Conservation (phyloP, 2,329 filamentous ascomycete genomes). For the Beauveria caledonica region DNA sequence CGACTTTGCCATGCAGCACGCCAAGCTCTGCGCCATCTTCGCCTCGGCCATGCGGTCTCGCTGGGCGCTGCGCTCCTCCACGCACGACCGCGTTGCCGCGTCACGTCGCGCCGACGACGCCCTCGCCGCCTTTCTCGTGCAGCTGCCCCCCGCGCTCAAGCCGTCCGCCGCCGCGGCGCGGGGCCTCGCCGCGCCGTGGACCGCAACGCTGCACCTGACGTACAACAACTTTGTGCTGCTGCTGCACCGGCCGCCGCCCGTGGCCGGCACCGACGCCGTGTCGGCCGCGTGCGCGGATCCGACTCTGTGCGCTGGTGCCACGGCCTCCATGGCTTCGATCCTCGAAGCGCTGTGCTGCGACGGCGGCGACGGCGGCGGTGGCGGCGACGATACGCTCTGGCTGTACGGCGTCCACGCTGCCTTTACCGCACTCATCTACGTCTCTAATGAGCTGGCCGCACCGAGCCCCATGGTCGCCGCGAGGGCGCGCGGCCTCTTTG, state of each 20-base stretch:
- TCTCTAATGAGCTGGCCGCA: neutral
- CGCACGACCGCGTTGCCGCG: constrained; percentile 16
- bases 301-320: constrained; percentile 23
- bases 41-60: constrained; percentile 27
- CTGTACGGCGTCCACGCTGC: constrained; percentile 21
- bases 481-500: neutral
- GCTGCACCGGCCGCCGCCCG: constrained; percentile 23
- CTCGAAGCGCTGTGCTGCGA: constrained; percentile 22
- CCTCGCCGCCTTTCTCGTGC: constrained; percentile 23
- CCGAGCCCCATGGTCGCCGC: neutral
- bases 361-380: constrained; percentile 15
- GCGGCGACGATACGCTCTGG: constrained; percentile 20
- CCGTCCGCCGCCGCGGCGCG: constrained; percentile 15
- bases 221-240: constrained; percentile 29
- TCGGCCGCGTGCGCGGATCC: neutral
- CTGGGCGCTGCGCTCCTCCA: constrained; percentile 13
- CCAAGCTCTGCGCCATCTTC: constrained; percentile 42
- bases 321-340: constrained; percentile 20
- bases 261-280: neutral
- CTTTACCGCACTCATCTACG: constrained; percentile 23
- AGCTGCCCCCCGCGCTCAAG: constrained; percentile 21
- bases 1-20: constrained; percentile 39
- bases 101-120: constrained; percentile 23
- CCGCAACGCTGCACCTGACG: constrained; percentile 25
- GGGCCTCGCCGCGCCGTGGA: constrained; percentile 20